Evolutionary conservation across 2,329 filamentous ascomycete genomes (phyloP), one percentile per base, ranked within the genome.

Genomic region (Ophiocordyceps camponoti-floridani): DNA sequence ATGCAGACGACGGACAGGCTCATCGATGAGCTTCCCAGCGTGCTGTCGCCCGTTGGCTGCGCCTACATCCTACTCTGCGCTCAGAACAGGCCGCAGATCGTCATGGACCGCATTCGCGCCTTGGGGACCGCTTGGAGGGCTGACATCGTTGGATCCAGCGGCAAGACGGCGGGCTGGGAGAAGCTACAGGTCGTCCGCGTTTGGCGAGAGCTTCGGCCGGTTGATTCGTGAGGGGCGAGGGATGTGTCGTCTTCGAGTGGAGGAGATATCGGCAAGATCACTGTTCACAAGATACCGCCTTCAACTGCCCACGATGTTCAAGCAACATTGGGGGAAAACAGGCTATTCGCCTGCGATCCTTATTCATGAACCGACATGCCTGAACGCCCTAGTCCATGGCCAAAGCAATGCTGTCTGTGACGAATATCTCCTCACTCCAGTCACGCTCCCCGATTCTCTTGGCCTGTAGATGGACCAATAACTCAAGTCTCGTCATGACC

Each of bases 1-100:
- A 98, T 98, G 89, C 86, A 94, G 65, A 86, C 82, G 26, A 98
- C 89, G 41, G 75, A 89, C 49, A 71, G 84, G 38, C 65, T 98
- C 51, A 66, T 98, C 37, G 73, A 74, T 10, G 68, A 73, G 31
- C 63, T 98, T 50, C 81, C 84, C 0, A 57, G 58, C 0, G 64
- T 84, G 2, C 58, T 98, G 53, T 68, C 70, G 1, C 56, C 58
- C 1, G 66, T 78, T 31, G 91, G 91, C 0, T 84, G 89, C 41
- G 88, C 88, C 1, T 98, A 96, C 60, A 65, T 98, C 45, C 62
- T 98, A 47, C 72, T 98, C 4, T 96, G 91, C 60, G 81, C 83
- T 47, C 86, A 93, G 64, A 98, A 98, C 61, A 80, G 76, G 59
- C 91, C 91, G 0, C 77, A 80, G 26, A 65, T 76, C 44, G 83